Conservation (phyloP, 345 rosid species). For the Citrus unshiu region DNA sequence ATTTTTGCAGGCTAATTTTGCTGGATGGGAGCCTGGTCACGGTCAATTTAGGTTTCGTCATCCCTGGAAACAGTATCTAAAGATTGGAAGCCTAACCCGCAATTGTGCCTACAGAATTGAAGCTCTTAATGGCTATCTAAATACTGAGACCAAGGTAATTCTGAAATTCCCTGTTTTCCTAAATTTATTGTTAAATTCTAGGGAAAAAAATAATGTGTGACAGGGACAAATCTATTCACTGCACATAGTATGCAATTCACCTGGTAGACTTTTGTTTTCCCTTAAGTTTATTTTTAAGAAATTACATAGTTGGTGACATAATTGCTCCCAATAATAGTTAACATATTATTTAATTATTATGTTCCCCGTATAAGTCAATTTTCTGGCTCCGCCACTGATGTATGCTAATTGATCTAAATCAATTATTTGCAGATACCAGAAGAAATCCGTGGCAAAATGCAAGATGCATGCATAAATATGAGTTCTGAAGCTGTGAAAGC, state of each 20-base stretch:
- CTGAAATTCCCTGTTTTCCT: background rate
- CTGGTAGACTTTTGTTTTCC: no score
- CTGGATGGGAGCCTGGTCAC: slow-evolving; percentile 42
- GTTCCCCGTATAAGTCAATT: no score
- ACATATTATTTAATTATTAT: no score
- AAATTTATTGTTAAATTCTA: background rate
- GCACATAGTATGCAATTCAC: no score
- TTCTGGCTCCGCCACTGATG: no score
- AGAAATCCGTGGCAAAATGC: slow-evolving; percentile 16
- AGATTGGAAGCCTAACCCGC: slow-evolving; percentile 29
- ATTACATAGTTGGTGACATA: no score
- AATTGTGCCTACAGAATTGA: slow-evolving; percentile 37
- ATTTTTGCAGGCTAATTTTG: slow-evolving; percentile 32
- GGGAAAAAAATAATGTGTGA: background rate
- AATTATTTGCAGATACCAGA: slow-evolving; percentile 17
- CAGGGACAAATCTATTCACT: no score
- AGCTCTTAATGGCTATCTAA: slow-evolving; percentile 19
- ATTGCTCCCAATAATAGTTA: no score
- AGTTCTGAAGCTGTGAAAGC: slow-evolving; percentile 29
- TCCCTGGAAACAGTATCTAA: slow-evolving; percentile 40
- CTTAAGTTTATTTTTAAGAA: no score
- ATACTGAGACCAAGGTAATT: slow-evolving; percentile 2
- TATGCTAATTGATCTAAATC: background rate
- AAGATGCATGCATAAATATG: slow-evolving; percentile 27
- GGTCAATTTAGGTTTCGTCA: slow-evolving; percentile 36